Conservation (phyloP, 1,284 basidiomycete genomes). For the Cryptococcus deneoformans region DNA sequence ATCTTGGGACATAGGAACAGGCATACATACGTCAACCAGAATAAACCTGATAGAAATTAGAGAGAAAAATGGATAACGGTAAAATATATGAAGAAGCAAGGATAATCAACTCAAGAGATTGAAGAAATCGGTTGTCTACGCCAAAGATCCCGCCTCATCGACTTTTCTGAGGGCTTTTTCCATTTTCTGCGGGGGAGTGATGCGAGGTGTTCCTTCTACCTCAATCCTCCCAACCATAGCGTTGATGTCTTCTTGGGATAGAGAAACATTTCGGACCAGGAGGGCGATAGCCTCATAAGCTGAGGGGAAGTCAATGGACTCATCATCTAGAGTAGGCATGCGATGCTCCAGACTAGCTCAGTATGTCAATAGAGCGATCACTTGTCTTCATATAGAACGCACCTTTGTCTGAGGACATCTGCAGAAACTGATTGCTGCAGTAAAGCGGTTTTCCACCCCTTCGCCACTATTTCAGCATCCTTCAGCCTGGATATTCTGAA, state of each 20-base stretch:
- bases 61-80: too few relatives aligned
- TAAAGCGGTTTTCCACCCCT: constrained; percentile 54
- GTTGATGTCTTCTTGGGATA: constrained; percentile 57
- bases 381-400: neutral
- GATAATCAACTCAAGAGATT: too few relatives aligned
- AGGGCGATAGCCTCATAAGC: constrained; percentile 73
- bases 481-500: constrained; percentile 81
- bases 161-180: constrained; percentile 35
- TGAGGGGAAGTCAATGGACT: constrained; percentile 78
- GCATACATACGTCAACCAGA: too few relatives aligned
- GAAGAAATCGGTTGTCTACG: too few relatives aligned
- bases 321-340: constrained; percentile 77
- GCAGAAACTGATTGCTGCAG: constrained; percentile 56
- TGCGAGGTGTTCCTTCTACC: constrained; percentile 35
- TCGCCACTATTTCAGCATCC: constrained; percentile 73
- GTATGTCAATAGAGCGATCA: neutral
- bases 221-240: constrained; percentile 50
- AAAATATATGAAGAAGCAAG: too few relatives aligned
- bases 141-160: constrained; percentile 29
- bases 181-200: constrained; percentile 45
- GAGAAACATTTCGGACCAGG: constrained; percentile 65
- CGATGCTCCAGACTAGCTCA: constrained; percentile 59
- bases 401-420: neutral
- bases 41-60: too few relatives aligned
- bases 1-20: too few relatives aligned